Conservation (phyloP, 495 filamentous ascomycete genomes). For the Penicillium taxi region DNA sequence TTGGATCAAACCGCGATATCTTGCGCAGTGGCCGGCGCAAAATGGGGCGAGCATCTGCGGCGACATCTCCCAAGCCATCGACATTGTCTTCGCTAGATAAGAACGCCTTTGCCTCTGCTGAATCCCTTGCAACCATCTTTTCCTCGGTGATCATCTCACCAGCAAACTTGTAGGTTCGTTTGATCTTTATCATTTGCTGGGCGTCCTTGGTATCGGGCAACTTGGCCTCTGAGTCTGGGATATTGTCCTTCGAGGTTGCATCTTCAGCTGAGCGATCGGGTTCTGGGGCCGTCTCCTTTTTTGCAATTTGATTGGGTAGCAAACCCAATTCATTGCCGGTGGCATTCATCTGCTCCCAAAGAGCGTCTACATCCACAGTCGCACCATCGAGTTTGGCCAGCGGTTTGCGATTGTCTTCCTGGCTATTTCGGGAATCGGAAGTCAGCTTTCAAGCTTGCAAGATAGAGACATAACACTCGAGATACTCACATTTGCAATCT, state of each 20-base stretch:
- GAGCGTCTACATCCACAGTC: slow-evolving; percentile 79
- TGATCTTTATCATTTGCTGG: slow-evolving; percentile 66
- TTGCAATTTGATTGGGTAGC: slow-evolving; percentile 10
- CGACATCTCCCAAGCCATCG: slow-evolving; percentile 27
- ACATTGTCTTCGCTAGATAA: slow-evolving; percentile 48
- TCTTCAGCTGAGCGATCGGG: slow-evolving; percentile 8
- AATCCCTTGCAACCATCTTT: slow-evolving; percentile 68
- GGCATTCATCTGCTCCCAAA: slow-evolving; percentile 77
- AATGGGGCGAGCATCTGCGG: slow-evolving; percentile 15
- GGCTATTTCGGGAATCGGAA: slow-evolving; percentile 34
- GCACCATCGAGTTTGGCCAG: slow-evolving; percentile 56
- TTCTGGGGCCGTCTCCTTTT: slow-evolving; percentile 12
- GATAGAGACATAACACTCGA: not conserved
- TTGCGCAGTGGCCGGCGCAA: slow-evolving; percentile 61
- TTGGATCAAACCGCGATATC: slow-evolving; percentile 77
- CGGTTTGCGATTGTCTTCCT: slow-evolving; percentile 52
- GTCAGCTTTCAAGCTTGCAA: slow-evolving; percentile 7
- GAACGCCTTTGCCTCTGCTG: slow-evolving; percentile 74
- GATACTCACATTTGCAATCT: slow-evolving; percentile 47
- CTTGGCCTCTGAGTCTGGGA: slow-evolving; percentile 10
- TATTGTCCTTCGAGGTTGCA: slow-evolving; percentile 16
- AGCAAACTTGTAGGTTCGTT: slow-evolving; percentile 83
- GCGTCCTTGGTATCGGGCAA: slow-evolving; percentile 8
- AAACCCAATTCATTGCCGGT: slow-evolving; percentile 16
- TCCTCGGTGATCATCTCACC: slow-evolving; percentile 78